Conservation (phyloP, 1,139 yeast species). For the Arxiozyma telluris region DNA sequence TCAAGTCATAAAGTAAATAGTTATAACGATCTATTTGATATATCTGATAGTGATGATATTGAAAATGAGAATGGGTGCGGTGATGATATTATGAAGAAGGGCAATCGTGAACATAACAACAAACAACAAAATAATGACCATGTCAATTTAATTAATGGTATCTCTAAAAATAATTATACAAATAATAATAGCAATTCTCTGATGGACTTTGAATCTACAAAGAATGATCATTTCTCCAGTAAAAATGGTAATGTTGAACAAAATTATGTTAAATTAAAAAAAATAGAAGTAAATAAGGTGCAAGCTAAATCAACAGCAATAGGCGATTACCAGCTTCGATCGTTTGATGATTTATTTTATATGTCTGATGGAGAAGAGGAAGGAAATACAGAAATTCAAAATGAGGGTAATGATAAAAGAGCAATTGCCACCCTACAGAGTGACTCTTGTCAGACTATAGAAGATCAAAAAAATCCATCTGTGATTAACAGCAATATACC, state of each 20-base stretch:
- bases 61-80: background rate
- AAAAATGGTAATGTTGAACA: background rate
- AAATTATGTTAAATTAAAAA: background rate
- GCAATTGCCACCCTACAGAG: background rate
- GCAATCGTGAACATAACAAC: background rate
- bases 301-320: background rate
- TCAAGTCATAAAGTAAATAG: slow-evolving; percentile 9
- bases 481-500: background rate
- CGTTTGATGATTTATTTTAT: slow-evolving; percentile 18
- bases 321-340: background rate
- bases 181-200: background rate
- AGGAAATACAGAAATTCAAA: background rate
- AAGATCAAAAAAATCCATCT: background rate
- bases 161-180: background rate
- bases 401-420: background rate
- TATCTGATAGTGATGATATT: slow-evolving; percentile 20
- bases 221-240: background rate
- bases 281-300: background rate
- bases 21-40: slow-evolving; percentile 22
- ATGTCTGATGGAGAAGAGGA: slow-evolving; percentile 12
- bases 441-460: background rate
- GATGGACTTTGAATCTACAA: background rate
- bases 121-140: background rate
- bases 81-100: background rate
- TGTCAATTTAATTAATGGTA: background rate